phyloP scores from a whole-genome alignment of 2,329 filamentous ascomycete genomes.

The Calonectria pseudoturangicola region DNA sequence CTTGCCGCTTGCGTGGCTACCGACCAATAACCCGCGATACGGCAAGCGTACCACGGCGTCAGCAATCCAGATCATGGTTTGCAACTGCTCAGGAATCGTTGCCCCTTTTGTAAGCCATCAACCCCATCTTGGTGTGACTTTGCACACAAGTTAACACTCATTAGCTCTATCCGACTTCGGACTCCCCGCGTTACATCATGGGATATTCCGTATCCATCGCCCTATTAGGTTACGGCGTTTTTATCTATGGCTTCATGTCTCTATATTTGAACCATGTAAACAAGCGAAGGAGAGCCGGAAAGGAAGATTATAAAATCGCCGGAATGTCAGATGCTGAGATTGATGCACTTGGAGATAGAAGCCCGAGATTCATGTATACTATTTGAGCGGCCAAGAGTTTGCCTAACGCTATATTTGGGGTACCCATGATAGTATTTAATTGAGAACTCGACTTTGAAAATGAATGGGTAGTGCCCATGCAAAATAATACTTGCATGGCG shows the following conservation, averaged over 20 bases:
- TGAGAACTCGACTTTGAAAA: no score
- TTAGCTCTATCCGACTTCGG: slow-evolving; percentile 33
- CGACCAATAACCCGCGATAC: slow-evolving; percentile 39
- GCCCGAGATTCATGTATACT: slow-evolving; percentile 37
- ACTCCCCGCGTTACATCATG: slow-evolving; percentile 35
- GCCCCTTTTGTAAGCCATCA: slow-evolving; percentile 37
- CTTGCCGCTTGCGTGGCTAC: slow-evolving; percentile 35
- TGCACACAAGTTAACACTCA: not conserved
- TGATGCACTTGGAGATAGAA: slow-evolving; percentile 35
- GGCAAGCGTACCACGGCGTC: slow-evolving; percentile 37
- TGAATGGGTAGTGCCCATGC: no score
- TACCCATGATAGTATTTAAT: not conserved
- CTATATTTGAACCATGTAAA: slow-evolving; percentile 32
- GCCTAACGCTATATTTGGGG: not conserved
- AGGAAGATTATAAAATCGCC: slow-evolving; percentile 35
- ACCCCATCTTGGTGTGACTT: not conserved
- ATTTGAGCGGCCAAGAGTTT: slow-evolving; percentile 1
- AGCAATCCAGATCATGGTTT: slow-evolving; percentile 36
- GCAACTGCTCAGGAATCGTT: slow-evolving; percentile 35
- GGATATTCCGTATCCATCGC: slow-evolving; percentile 37
- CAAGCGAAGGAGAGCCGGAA: slow-evolving; percentile 30
- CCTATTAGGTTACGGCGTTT: slow-evolving; percentile 28
- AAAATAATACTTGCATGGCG: no score
- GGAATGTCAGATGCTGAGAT: slow-evolving; percentile 35
- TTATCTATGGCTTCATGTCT: slow-evolving; percentile 36